Conservation (phyloP, 805 yeast genomes). For the Limtongozyma cylindracea region DNA sequence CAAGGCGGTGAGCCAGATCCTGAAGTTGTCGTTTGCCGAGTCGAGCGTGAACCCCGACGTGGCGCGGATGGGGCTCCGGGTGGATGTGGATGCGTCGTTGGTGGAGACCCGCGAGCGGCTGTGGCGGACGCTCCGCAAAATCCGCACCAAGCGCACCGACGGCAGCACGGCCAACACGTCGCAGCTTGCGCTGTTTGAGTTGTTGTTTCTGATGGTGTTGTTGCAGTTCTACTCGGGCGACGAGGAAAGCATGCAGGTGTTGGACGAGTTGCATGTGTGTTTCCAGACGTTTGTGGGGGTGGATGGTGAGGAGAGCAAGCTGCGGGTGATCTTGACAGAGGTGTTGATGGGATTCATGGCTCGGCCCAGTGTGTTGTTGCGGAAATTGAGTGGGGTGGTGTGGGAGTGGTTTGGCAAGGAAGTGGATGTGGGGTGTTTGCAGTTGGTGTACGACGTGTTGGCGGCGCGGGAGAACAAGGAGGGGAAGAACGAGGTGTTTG, state of each 20-base stretch:
- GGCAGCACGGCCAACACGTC: constrained; percentile 4
- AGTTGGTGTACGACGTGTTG: constrained; percentile 11
- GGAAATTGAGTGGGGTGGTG: constrained; percentile 11
- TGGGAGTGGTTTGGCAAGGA: constrained; percentile 13
- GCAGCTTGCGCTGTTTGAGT: constrained; percentile 41
- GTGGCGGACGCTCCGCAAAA: no score
- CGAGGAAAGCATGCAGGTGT: constrained; percentile 47
- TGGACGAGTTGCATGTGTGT: constrained; percentile 47
- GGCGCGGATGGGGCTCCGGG: no score
- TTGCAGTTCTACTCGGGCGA: constrained; percentile 60
- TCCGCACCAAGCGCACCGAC: constrained; percentile 6
- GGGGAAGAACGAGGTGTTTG: constrained; percentile 59
- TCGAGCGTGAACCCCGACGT: no score
- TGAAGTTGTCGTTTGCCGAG: no score
- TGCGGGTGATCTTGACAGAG: constrained; percentile 13
- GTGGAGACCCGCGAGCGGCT: no score
- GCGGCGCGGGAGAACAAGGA: constrained; percentile 48
- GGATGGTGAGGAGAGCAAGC: constrained; percentile 1
- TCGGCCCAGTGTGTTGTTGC: constrained; percentile 10
- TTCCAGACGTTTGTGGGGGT: constrained; percentile 15
- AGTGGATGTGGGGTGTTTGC: constrained; percentile 9
- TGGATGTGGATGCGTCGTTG: no score
- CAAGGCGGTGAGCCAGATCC: no score
- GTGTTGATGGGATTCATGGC: constrained; percentile 18
- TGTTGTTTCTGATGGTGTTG: constrained; percentile 51